Evolutionary conservation across 768 basidiomycete genomes (phyloP), one percentile per base, ranked within the genome.

Genomic region (Sistotremastrum niveocremeum): DNA sequence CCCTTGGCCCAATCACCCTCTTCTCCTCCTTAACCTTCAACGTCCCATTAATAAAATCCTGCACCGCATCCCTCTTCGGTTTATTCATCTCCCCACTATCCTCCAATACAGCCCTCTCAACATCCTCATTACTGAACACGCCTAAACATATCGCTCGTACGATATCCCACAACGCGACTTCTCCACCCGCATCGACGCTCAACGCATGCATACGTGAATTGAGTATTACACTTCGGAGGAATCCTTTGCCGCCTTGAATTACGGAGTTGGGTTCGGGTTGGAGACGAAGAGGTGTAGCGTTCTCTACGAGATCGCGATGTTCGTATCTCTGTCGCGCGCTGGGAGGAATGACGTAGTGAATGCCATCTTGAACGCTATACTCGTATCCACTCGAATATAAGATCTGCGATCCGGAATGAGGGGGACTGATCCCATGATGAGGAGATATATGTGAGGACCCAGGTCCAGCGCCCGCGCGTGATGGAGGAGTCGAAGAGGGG

Each of bases 141-240:
- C 94, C 94, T 3, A 80, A 60, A 61, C 91, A 98, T 2, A 66
- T 48, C 0, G 83, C 81, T 1, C 80, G 70, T 7, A 91, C 73
- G 48, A 99, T 77, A 64, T 98, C 84, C 94, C 94, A 99, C 5
- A 89, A 81, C 0, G 82, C 85, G 7, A 97, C 81, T 54, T 85
- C 79, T 4, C 91, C 90, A 1, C 74, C 71, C 0, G 89, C 94
- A 57, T 97, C 84, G 37, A 95, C 81, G 0, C 89, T 90, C 39
- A 99, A 65, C 12, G 84, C 89, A 57, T 97, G 91, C 52, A 89
- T 70, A 49, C 87, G 73, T 57, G 97, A 89, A 60, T 88, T 95
- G 37, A 98, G 65, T 41, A 94, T 67, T 37, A 85, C 65, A 5
- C 78, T 81, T 34, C 93, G 72, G 42, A 95, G 81, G 28, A 97